Evolutionary conservation across 352 stramenopile species (phyloP).

Genomic region (Pythium insidiosum): DNA sequence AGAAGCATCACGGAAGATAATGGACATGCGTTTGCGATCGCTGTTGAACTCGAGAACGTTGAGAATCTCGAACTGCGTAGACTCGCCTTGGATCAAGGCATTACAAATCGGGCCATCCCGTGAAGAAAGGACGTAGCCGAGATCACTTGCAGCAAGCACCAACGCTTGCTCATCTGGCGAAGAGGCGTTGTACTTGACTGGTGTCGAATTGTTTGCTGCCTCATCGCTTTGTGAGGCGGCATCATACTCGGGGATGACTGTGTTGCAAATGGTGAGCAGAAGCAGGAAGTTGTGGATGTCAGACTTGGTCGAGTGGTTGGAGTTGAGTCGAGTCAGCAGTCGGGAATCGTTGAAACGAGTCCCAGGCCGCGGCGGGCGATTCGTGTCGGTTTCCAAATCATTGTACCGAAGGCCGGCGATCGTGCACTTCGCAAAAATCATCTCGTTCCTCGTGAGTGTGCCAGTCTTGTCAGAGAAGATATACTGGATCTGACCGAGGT

Average conservation of each 20-base stretch:
- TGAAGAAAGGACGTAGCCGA: slow-evolving; percentile 58
- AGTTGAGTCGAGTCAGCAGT: slow-evolving; percentile 60
- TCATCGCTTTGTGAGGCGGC: slow-evolving; percentile 1
- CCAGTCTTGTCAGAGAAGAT: slow-evolving; percentile 89
- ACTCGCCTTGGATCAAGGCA: slow-evolving; percentile 49
- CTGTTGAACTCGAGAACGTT: slow-evolving; percentile 98
- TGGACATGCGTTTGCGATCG: slow-evolving; percentile 97
- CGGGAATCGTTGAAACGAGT: slow-evolving; percentile 77
- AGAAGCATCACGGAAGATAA: slow-evolving; percentile 87
- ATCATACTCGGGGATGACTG: slow-evolving; percentile 74
- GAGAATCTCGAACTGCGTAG: slow-evolving; percentile 88
- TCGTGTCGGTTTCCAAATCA: slow-evolving; percentile 58
- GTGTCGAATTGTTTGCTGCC: background rate
- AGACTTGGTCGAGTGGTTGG: slow-evolving; percentile 75
- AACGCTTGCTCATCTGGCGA: slow-evolving; percentile 81
- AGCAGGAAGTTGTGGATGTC: slow-evolving; percentile 84
- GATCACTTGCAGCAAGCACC: slow-evolving; percentile 62
- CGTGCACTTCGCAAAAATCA: slow-evolving; percentile 90
- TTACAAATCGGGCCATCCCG: slow-evolving; percentile 66
- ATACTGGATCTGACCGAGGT: slow-evolving; percentile 86
- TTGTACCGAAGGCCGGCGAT: slow-evolving; percentile 90
- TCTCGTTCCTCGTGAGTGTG: slow-evolving; percentile 83
- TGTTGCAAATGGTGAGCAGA: slow-evolving; percentile 83
- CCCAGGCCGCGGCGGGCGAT: slow-evolving; percentile 32
- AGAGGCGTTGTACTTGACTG: slow-evolving; percentile 81